Base-by-base conservation (phyloP, 805 yeast species). In the Saccharomycopsis malanga region DNA sequence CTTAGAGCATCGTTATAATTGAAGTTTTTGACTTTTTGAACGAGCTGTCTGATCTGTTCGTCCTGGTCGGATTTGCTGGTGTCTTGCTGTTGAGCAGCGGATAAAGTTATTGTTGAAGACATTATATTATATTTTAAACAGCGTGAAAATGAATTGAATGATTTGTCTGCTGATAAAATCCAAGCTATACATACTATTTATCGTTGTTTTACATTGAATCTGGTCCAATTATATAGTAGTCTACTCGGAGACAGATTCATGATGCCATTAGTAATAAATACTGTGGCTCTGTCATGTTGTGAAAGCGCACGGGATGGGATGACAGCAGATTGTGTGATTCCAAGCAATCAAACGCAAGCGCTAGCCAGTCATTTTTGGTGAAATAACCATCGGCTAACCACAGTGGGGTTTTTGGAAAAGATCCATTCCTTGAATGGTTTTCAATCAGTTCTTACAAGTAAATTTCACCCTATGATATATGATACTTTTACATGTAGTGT, bases 241-340 rank as follows among this genome's bases (percentile, higher is more conserved):
- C n/a, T n/a, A n/a, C n/a, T n/a, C n/a, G n/a, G n/a, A n/a, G n/a
- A n/a, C n/a, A n/a, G n/a, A 7, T 9, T 27, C 12, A 27, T 27
- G 10, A 9, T 27, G 30, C 30, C 30, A 27, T 27, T 27, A 27
- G 30, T 27, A 27, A 27, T 27, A 27, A 39, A 54, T 55, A 66
- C 12, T 27, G 30, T 27, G 7, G 30, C 30, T 7, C 30, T 9
- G 30, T 27, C 30, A 27, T 12, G 30, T 27, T 27, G 30, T 12
- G 30, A 12, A 27, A 7, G 7, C 12, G 10, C 30, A 7, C 7
- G 30, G n/a, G n/a, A n/a, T n/a, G n/a, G n/a, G n/a, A n/a, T n/a
- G n/a, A n/a, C n/a, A n/a, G n/a, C n/a, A n/a, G n/a, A n/a, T n/a
- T n/a, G n/a, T n/a, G n/a, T n/a, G n/a, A n/a, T n/a, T n/a, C n/a